Percentiles rank a stretch among this genome's conserved stretches.
These are phyloP conservation scores for Leccinum griseonigrum DNA, from an alignment of 1,284 basidiomycete species.

Conservation along the genomic window DNA sequence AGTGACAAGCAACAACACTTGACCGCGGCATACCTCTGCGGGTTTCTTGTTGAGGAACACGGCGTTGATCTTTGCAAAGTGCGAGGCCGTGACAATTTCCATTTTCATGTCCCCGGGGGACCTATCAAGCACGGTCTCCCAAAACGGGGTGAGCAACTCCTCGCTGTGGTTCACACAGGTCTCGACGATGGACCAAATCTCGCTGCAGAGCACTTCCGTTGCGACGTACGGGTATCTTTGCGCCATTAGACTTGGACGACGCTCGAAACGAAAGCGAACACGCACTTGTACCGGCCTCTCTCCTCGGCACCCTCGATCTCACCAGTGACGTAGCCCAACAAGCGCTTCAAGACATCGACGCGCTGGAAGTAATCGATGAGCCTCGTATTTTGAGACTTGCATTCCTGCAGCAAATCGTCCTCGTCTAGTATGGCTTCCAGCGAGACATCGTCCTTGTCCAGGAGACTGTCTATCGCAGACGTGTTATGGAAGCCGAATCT, in stretches of 20 bases:
- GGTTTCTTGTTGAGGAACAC: conserved; percentile 87
- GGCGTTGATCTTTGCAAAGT: conserved; percentile 88
- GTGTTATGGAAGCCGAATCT: conserved; percentile 87
- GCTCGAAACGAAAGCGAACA: conserved; percentile 12
- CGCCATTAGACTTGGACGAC: conserved; percentile 5
- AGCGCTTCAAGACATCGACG: conserved; percentile 73
- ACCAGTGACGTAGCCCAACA: conserved; percentile 84
- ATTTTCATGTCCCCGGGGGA: conserved; percentile 77
- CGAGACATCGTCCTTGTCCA: conserved; percentile 80
- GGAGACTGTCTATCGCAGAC: conserved; percentile 77
- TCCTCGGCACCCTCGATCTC: conserved; percentile 77
- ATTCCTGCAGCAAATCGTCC: conserved; percentile 92
- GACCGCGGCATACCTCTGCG: conserved; percentile 65
- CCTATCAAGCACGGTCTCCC: conserved; percentile 87
- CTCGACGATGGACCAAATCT: conserved; percentile 93
- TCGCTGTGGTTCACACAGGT: conserved; percentile 76
- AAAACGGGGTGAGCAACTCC: conserved; percentile 80
- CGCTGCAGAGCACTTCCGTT: conserved; percentile 94
- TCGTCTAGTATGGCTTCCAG: conserved; percentile 93
- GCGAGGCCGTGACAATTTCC: conserved; percentile 73
- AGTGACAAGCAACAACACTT: conserved; percentile 13
- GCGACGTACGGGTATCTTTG: conserved; percentile 90
- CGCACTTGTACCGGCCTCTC: conserved; percentile 72
- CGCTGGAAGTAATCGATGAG: conserved; percentile 84
- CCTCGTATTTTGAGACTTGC: conserved; percentile 91